Percentiles rank a stretch among this genome's conserved stretches.
phyloP scores from a whole-genome alignment of 352 stramenopile species.

The Phytophthora hybrid region DNA sequence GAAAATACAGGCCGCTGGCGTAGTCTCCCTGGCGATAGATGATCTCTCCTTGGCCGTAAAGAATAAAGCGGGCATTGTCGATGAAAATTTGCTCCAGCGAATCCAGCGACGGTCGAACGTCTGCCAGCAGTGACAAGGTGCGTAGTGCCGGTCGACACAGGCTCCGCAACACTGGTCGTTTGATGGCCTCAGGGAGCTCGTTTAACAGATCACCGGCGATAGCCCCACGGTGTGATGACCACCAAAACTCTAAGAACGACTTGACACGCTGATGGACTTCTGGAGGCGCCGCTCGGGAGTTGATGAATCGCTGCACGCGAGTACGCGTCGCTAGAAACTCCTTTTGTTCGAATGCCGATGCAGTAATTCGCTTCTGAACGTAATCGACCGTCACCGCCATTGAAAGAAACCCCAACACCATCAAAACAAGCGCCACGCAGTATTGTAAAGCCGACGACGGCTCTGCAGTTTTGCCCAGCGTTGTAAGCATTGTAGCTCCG shows the following conservation, averaged over 20 bases:
- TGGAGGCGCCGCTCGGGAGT: conserved; percentile 48
- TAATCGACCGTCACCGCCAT: conserved; percentile 50
- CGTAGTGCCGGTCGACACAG: conserved; percentile 63
- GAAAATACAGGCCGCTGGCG: conserved; percentile 65
- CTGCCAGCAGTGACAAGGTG: conserved; percentile 48
- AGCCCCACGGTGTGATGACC: conserved; percentile 63
- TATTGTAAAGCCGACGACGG: conserved; percentile 45
- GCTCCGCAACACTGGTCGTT: conserved; percentile 54
- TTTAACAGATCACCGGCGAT: conserved; percentile 56
- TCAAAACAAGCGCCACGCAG: conserved; percentile 44
- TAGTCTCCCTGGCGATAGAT: conserved; percentile 72
- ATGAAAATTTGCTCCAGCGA: conserved; percentile 55
- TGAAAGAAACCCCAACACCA: conserved; percentile 54
- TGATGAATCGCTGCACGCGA: conserved; percentile 63
- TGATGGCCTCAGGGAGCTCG: conserved; percentile 64
- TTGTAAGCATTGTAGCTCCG: conserved; percentile 53
- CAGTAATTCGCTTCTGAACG: conserved; percentile 59
- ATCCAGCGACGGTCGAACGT: conserved; percentile 47
- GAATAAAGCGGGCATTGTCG: conserved; percentile 58
- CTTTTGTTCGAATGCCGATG: conserved; percentile 64
- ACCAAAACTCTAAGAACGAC: conserved; percentile 78
- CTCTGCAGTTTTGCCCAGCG: conserved; percentile 51
- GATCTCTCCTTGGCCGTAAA: conserved; percentile 72
- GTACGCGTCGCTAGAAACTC: conserved; percentile 65
- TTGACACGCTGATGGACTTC: conserved; percentile 62